phyloP scores from a whole-genome alignment of 257 asterid species.

The Fraxinus cuspidata region DNA sequence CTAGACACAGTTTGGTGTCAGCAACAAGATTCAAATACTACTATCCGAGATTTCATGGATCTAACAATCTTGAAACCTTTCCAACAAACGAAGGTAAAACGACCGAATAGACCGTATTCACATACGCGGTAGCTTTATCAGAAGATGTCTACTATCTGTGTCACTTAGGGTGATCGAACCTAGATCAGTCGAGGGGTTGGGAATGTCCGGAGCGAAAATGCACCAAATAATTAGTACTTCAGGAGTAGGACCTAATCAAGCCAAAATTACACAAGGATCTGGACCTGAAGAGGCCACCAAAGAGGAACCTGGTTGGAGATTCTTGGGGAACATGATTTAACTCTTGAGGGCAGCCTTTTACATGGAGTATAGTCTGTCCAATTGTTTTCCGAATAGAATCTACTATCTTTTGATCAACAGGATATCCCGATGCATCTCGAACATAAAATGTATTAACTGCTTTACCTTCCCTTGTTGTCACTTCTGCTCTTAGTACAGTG shows the following conservation, averaged over 20 bases:
- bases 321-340: slow-evolving; percentile 57
- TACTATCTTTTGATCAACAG: slow-evolving; percentile 82
- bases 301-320: slow-evolving; percentile 76
- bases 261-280: slow-evolving; percentile 76
- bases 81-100: slow-evolving; percentile 6
- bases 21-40: slow-evolving; percentile 21
- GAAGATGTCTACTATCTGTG: no score
- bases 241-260: slow-evolving; percentile 56
- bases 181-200: neutral
- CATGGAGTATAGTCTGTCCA: slow-evolving; percentile 85
- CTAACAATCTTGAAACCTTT: slow-evolving; percentile 32
- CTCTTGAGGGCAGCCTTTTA: slow-evolving; percentile 69
- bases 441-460: slow-evolving; percentile 89
- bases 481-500: slow-evolving; percentile 87
- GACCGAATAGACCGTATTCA: slow-evolving; percentile 5
- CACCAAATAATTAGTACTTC: slow-evolving; percentile 10
- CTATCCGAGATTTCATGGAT: slow-evolving; percentile 8
- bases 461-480: slow-evolving; percentile 78
- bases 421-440: slow-evolving; percentile 82
- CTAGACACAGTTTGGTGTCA: no score
- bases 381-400: slow-evolving; percentile 80
- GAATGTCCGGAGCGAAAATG: slow-evolving; percentile 21
- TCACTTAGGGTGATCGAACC: neutral
- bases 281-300: slow-evolving; percentile 76
- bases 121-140: no score